These are phyloP conservation scores for Trichodelitschia bisporula DNA, from an alignment of 495 filamentous ascomycete genomes.

Conservation along the genomic window DNA sequence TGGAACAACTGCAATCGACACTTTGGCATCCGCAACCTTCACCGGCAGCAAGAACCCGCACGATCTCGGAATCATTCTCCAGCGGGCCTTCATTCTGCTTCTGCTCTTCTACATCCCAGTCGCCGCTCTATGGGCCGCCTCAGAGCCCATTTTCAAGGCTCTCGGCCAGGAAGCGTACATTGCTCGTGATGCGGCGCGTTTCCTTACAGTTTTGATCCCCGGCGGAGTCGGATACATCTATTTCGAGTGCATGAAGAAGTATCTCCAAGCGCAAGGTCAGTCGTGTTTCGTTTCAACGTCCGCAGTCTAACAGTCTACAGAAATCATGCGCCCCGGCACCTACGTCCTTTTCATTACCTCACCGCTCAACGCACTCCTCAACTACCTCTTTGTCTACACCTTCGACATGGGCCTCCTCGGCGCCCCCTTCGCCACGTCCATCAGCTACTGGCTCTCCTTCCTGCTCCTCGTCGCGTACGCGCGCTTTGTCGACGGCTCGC, in stretches of 20 bases:
- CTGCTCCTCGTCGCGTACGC: slow-evolving; percentile 52
- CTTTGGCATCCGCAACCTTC: slow-evolving; percentile 64
- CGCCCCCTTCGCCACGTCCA: slow-evolving; percentile 59
- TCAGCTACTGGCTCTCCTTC: slow-evolving; percentile 77
- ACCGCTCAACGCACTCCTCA: slow-evolving; percentile 50
- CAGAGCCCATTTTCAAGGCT: slow-evolving; percentile 47
- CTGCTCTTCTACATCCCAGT: slow-evolving; percentile 53
- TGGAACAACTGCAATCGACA: slow-evolving; percentile 82
- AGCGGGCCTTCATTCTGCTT: slow-evolving; percentile 55
- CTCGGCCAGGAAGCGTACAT: slow-evolving; percentile 65
- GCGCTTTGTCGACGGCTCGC: slow-evolving; percentile 42
- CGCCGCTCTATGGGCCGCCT: slow-evolving; percentile 49
- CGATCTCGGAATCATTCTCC: slow-evolving; percentile 61
- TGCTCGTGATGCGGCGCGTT: slow-evolving; percentile 46
- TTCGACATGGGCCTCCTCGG: slow-evolving; percentile 49
- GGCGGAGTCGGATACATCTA: slow-evolving; percentile 79
- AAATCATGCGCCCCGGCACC: slow-evolving; percentile 69
- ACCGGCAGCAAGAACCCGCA: slow-evolving; percentile 64
- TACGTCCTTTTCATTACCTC: slow-evolving; percentile 71
- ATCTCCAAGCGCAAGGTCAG: slow-evolving; percentile 65
- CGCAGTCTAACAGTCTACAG: slow-evolving; percentile 16
- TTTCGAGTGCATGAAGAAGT: slow-evolving; percentile 85
- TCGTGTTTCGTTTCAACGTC: background rate
- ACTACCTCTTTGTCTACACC: slow-evolving; percentile 57
- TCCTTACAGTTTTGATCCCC: slow-evolving; percentile 55